These are phyloP conservation scores for Populus hybrid DNA, from an alignment of 441 rosid species.

Conservation along the genomic window DNA sequence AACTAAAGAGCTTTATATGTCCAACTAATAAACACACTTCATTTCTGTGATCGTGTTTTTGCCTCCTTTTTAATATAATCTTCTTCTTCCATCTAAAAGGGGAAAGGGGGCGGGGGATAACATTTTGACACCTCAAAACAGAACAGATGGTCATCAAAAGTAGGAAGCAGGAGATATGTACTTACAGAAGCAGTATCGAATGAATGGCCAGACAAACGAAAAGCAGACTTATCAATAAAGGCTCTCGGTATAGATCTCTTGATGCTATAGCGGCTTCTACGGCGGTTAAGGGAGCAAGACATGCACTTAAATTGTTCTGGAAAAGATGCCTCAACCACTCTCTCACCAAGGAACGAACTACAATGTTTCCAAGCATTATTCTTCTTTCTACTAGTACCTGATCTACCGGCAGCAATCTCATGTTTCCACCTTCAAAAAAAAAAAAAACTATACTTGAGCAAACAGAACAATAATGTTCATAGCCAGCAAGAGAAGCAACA, in stretches of 20 bases:
- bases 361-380: slow-evolving; percentile 31
- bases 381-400: slow-evolving; percentile 32
- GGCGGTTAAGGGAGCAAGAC: slow-evolving; percentile 46
- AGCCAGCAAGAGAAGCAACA: no score
- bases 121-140: not conserved
- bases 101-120: not conserved
- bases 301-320: slow-evolving; percentile 37
- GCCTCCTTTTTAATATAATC: no score
- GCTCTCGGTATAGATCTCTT: slow-evolving; percentile 39
- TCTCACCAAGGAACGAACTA: slow-evolving; percentile 33
- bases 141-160: no score
- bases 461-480: not conserved
- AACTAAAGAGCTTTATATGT: no score
- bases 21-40: no score
- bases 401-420: slow-evolving; percentile 33
- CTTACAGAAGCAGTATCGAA: slow-evolving; percentile 43
- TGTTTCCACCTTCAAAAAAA: slow-evolving; percentile 45
- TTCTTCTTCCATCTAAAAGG: not conserved
- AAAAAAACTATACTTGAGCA: not conserved
- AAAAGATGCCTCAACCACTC: slow-evolving; percentile 27
- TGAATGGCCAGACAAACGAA: slow-evolving; percentile 43
- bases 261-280: slow-evolving; percentile 33
- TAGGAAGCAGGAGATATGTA: slow-evolving; percentile 8
- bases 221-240: slow-evolving; percentile 57
- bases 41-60: no score